Evolutionary conservation across 352 stramenopile genomes (phyloP).

Genomic region (Phytophthora gonapodyides): DNA sequence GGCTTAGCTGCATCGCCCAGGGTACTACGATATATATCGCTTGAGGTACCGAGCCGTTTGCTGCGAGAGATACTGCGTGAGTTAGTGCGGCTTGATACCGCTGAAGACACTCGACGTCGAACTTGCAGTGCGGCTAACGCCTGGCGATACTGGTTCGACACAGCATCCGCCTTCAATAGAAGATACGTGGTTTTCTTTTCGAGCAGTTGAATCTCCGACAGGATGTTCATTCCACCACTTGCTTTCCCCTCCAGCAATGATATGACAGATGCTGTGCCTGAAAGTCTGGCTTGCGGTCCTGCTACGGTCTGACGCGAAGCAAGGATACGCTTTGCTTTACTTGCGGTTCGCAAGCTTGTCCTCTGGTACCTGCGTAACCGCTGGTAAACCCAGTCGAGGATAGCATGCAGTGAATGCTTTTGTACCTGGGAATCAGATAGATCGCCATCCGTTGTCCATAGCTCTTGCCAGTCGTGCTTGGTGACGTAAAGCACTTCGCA

Average conservation of each 20-base stretch:
- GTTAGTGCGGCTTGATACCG: slow-evolving; percentile 21
- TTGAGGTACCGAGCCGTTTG: slow-evolving; percentile 1
- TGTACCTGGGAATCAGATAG: slow-evolving; percentile 52
- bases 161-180: slow-evolving; percentile 45
- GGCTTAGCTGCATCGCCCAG: slow-evolving; percentile 3
- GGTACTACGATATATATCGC: slow-evolving; percentile 11
- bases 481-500: slow-evolving; percentile 73
- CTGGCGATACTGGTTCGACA: slow-evolving; percentile 33
- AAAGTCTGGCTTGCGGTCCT: slow-evolving; percentile 1
- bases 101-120: slow-evolving; percentile 5
- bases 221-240: slow-evolving; percentile 26
- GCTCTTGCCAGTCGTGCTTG: slow-evolving; percentile 65
- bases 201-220: slow-evolving; percentile 44
- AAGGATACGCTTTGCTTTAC: slow-evolving; percentile 43
- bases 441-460: slow-evolving; percentile 51
- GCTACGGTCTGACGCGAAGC: slow-evolving; percentile 4
- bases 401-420: slow-evolving; percentile 57
- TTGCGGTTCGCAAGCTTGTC: slow-evolving; percentile 38
- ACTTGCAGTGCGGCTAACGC: slow-evolving; percentile 17
- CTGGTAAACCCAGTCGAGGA: slow-evolving; percentile 61
- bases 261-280: neutral
- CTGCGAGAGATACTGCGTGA: slow-evolving; percentile 23
- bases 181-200: slow-evolving; percentile 72
- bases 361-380: slow-evolving; percentile 52
- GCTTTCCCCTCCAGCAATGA: slow-evolving; percentile 8